These are phyloP conservation scores for Aquanectria penicillioides DNA, from an alignment of 2,329 filamentous ascomycete genomes.

Conservation along the genomic window DNA sequence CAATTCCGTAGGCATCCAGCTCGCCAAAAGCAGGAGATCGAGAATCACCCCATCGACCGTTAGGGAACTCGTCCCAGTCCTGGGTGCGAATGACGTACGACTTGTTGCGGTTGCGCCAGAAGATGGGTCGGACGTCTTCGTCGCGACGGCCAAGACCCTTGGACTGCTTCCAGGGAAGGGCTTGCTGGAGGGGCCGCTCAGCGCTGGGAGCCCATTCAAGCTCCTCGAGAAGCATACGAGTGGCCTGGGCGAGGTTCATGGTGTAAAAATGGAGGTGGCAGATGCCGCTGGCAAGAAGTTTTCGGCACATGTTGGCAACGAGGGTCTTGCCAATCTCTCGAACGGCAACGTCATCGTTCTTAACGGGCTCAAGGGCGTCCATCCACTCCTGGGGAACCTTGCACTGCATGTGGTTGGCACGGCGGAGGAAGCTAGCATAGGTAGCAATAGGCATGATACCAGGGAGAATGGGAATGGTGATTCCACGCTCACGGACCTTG, in stretches of 20 bases:
- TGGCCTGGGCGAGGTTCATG: constrained; percentile 97
- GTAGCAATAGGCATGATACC: constrained; percentile 93
- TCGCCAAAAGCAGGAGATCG: constrained; percentile 96
- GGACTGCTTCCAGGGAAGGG: constrained; percentile 96
- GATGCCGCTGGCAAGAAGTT: constrained; percentile 84
- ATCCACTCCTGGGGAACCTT: constrained; percentile 85
- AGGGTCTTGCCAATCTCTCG: constrained; percentile 88
- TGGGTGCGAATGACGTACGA: constrained; percentile 96
- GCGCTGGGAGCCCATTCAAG: constrained; percentile 82
- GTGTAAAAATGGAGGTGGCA: constrained; percentile 97
- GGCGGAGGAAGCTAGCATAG: constrained; percentile 89
- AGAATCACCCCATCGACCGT: constrained; percentile 98
- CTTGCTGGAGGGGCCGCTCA: constrained; percentile 82
- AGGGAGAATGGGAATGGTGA: constrained; percentile 83
- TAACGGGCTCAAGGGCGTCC: constrained; percentile 85
- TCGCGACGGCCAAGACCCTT: constrained; percentile 87
- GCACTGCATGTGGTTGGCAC: constrained; percentile 91
- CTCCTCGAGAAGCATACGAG: constrained; percentile 92
- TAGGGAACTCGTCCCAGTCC: constrained; percentile 99
- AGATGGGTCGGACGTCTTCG: constrained; percentile 97
- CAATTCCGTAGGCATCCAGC: constrained; percentile 92
- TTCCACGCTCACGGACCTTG: constrained; percentile 86
- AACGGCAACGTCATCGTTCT: constrained; percentile 95
- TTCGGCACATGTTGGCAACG: constrained; percentile 89
- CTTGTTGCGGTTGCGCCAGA: constrained; percentile 97